Evolutionary conservation across 805 yeast species (phyloP), one percentile per base, ranked within the genome.

Genomic region (Kregervanrija fluxuum): DNA sequence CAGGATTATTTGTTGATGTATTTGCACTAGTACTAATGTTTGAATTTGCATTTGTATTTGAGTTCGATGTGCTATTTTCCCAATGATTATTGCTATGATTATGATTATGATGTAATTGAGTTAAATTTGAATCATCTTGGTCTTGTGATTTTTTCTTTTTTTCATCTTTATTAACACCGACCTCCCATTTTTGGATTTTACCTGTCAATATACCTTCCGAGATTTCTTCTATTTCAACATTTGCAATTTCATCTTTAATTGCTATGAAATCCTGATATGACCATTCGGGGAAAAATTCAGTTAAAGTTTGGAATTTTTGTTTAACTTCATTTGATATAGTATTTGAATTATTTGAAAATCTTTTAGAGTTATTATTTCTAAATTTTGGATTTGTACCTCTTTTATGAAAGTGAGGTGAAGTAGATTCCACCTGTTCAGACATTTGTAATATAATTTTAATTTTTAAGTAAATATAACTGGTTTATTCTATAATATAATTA

Each of bases 251-350:
- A 46, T 73, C 71, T 54, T 90, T 79, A 47, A 88, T 79, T 43
- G 82, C 77, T 38, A 72, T 67, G 60, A 93, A 78, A 61, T 93
- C 99, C 30, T 85, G 95, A 44, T 75, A 71, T 40, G 85, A 76
- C 99, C 99, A 93, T 61, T 86, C 96, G 37, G 97, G 95, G 69
- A 93, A 90, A 71, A 93, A 73, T 66, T 91, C 98, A 41, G 73
- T 65, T 54, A 91, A 75, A 33, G 85, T 77, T 43, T 66, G 66
- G 47, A 77, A 69, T 61, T 75, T 64, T 42, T 57, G 52, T 51
- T 64, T 68, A 41, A 67, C 49, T 41, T 57, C 64, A 36, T 47
- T 33, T 13, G 59, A 47, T 40, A 52, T 56, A 44, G 44, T 60
- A 48, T 41, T 55, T 56, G 43, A 12, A 41, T 14, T 17, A 22